Conservation (phyloP, 345 rosid species). For the Nephelium lappaceum region DNA sequence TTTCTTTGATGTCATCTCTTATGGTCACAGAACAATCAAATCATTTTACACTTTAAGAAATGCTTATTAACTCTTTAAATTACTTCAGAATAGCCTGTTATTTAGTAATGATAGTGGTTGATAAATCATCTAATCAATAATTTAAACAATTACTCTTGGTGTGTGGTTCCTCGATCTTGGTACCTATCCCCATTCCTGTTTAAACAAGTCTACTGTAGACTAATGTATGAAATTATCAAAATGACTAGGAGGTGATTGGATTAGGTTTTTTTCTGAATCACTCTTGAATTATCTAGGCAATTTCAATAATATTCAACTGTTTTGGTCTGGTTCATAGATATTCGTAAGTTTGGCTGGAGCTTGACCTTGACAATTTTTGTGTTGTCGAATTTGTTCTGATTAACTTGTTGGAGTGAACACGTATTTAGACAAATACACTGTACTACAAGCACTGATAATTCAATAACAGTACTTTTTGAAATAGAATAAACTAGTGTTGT, state of each 20-base stretch:
- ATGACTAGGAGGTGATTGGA: background rate
- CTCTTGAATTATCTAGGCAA: background rate
- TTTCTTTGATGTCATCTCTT: background rate
- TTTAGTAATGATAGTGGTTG: background rate
- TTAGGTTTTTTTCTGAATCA: background rate
- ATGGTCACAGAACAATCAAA: background rate
- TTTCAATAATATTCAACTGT: background rate
- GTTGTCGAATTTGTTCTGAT: background rate
- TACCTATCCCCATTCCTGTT: background rate
- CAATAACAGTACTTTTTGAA: background rate
- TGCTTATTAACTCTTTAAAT: background rate
- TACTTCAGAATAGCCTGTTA: background rate
- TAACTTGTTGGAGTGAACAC: background rate
- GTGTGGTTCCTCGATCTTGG: background rate
- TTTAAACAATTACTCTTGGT: too few species aligned
- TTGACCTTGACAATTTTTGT: background rate
- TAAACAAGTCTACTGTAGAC: background rate
- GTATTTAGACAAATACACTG: background rate
- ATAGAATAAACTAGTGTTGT: background rate
- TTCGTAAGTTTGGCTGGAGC: background rate
- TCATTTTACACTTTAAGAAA: background rate
- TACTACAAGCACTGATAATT: background rate
- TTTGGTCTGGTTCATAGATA: background rate
- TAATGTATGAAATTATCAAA: background rate
- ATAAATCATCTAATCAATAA: too few species aligned